Conservation (phyloP, 306 rosid genomes). For the Coriaria nepalensis region DNA sequence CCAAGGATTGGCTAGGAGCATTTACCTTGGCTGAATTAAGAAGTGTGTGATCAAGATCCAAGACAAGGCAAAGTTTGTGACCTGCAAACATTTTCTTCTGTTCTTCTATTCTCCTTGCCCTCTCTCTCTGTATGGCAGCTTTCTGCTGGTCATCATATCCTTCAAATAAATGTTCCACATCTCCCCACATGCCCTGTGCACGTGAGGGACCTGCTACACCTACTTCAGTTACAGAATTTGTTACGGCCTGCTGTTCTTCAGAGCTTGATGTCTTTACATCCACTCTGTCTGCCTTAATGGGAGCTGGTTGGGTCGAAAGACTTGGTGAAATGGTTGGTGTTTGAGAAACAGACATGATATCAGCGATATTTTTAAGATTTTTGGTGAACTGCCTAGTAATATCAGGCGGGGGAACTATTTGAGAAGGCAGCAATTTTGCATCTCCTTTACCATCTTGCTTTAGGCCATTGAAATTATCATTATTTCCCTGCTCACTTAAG, state of each 20-base stretch:
- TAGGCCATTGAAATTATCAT: conserved; percentile 32
- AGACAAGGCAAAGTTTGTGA: conserved; percentile 81
- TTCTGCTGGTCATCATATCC: conserved; percentile 87
- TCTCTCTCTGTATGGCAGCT: conserved; percentile 92
- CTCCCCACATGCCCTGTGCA: conserved; percentile 63
- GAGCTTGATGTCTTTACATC: conserved; percentile 35
- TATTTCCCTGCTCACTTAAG: conserved; percentile 28
- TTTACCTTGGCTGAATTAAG: conserved; percentile 97
- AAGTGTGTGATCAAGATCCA: conserved; percentile 97
- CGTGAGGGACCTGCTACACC: conserved; percentile 28
- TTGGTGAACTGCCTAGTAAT: conserved; percentile 64
- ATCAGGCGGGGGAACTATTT: conserved; percentile 42
- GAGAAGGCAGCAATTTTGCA: conserved; percentile 26
- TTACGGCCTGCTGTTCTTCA: conserved; percentile 29
- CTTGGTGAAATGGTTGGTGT: conserved; percentile 40
- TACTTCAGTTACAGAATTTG: conserved; percentile 33
- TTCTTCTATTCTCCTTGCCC: conserved; percentile 81
- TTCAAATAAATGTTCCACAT: conserved; percentile 77
- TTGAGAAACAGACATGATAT: conserved; percentile 54
- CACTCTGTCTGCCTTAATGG: conserved; percentile 31
- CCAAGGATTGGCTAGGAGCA: conserved; percentile 6
- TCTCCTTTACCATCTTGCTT: conserved; percentile 47
- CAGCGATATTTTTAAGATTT: conserved; percentile 78
- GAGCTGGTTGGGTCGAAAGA: conserved; percentile 34
- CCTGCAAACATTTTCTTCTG: conserved; percentile 92